Base-by-base conservation (phyloP, 176 grass and related monocot species). In the Phoenix dactylifera region DNA sequence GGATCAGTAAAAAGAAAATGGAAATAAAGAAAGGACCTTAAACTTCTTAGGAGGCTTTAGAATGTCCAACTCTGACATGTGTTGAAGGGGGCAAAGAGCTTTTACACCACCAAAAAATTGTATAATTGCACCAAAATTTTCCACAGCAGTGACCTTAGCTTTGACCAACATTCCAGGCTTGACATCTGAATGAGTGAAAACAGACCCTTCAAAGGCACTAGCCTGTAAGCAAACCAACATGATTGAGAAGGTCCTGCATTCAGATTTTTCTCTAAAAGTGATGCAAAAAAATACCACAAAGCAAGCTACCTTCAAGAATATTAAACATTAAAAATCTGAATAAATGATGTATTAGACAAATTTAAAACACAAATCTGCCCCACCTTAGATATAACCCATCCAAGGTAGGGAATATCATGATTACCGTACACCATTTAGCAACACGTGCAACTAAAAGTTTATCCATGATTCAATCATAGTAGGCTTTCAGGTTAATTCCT, bases 131-230 rank as follows among this genome's bases (percentile, higher is more conserved):
- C 84, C 78, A 22, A 87, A 88, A 59, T 63, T 75, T 22, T 85
- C 87, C 65, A 88, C 87, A 55, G 67, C 63, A 72, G 77, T 74
- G 65, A 97, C 81, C 81, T 88, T 97, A 59, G 83, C 87, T 68
- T 80, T 90, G 53, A 91, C 81, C 69, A 87, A 35, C 87, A 97
- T 91, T 69, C 92, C 92, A 75, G 92, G 87, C 68, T 91, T 97
- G 59, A 91, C 87, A 88, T 97, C 92, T 54, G 84, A 82, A 75
- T 97, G 92, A 72, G 92, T 97, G 73, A 97, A 97, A 76, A 97
- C 84, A 80, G 87, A 85, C 19, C 83, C 87, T 80, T 97, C 92
- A 76, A 97, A 88, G 69, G 92, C 87, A 85, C 87, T 97, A 53
- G 85, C 87, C 92, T 97, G 76, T 50, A 75, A 75, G 63, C 63